Evolutionary conservation across 169 alveolate genomes (phyloP), one percentile per base, ranked within the genome.

Genomic region (Eimeria sp.): DNA sequence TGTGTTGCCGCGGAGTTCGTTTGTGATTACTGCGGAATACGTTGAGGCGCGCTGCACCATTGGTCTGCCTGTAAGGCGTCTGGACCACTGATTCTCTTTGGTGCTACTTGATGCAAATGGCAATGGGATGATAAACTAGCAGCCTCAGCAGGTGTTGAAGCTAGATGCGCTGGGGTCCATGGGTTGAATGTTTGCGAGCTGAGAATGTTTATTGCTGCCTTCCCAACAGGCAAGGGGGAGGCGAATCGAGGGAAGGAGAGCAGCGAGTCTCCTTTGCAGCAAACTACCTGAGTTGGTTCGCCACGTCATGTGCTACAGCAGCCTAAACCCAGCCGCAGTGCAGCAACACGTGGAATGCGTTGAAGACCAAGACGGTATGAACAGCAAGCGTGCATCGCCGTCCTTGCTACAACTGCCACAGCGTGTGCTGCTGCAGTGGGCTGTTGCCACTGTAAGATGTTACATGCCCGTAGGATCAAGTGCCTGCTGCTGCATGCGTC

Each of bases 171-270:
- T 67, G 40, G 0, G 5, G 76, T 9, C 34, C 16, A 22, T 13
- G 16, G 1, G 40, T 67, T 67, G 4, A 7, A 2, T 11, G 45
- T 14, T 9, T 72, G 16, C 16, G 20, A 9, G 16, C 25, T 27
- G 20, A 16, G 25, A 72, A 5, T 45, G n/a, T 9, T 30, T 27
- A 9, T 72, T 72, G 82, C 27, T 72, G 43, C 49, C 30, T 72
- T 10, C 5, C 3, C 47, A 58, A 43, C 93, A 75, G 93, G 97
- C 95, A 5, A 67, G 95, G 10, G 97, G 97, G 20, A 63, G 97
- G 27, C n/a, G 95, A 18, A 95, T 95, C 22, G 97, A 95, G 34
- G 97, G 97, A 30, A 78, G 92, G 45, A 76, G 95, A 51, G 97
- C 97, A 18, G 97, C 95, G 7, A 63, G 30, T 75, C 89, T 70